Percentiles rank a stretch among this genome's conserved stretches.
Evolutionary conservation across 2,329 filamentous ascomycete species (phyloP).

Genomic region (Aspergillus brasiliensis): DNA sequence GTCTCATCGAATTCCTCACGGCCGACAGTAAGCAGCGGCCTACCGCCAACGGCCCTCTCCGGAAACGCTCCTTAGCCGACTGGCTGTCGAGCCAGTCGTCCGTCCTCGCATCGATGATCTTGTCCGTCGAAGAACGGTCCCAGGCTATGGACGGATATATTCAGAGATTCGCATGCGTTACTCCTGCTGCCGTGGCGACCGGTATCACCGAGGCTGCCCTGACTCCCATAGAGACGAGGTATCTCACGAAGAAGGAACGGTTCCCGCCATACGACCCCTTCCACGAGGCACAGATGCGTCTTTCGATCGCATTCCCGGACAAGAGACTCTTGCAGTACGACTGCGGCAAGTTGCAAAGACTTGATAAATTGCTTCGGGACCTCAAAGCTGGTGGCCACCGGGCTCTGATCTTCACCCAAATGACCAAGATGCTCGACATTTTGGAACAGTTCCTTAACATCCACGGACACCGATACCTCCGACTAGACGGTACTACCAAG

Average conservation of each 20-base stretch:
- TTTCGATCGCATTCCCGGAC: conserved; percentile 95
- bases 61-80: conserved; percentile 65
- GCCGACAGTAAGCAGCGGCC: conserved; percentile 63
- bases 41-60: conserved; percentile 61
- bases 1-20: conserved; percentile 73
- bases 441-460: conserved; percentile 98
- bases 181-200: conserved; percentile 80
- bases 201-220: conserved; percentile 72
- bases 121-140: conserved; percentile 72
- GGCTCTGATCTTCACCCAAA: conserved; percentile 97
- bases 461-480: conserved; percentile 93
- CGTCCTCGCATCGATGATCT: conserved; percentile 61
- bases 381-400: conserved; percentile 89
- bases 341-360: conserved; percentile 90
- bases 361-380: conserved; percentile 82
- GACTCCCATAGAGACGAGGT: conserved; percentile 61
- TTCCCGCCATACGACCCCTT: conserved; percentile 72
- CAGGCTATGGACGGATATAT: conserved; percentile 72
- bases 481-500: conserved; percentile 93
- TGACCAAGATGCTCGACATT: conserved; percentile 98
- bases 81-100: conserved; percentile 74
- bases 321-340: conserved; percentile 96
- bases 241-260: conserved; percentile 49
- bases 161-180: conserved; percentile 88
- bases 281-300: conserved; percentile 87